Conservation (phyloP, 257 asterid species). For the Fraxinus anomala region DNA sequence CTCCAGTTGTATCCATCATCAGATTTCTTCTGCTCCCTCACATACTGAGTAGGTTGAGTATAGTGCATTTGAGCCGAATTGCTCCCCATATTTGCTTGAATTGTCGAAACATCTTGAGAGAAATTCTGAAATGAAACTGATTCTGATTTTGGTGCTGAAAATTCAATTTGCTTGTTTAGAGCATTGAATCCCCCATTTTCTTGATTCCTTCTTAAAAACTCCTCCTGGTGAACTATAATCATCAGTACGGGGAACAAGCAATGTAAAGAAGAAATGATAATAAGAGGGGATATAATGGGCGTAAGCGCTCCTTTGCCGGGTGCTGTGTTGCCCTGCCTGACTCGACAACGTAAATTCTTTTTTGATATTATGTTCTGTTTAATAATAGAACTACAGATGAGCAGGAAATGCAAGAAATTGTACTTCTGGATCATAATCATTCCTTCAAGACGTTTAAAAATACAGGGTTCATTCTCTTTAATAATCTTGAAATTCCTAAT, state of each 20-base stretch:
- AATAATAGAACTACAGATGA: too few relatives aligned
- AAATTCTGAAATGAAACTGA: slow-evolving; percentile 32
- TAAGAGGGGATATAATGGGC: neutral
- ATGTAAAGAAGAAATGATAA: neutral
- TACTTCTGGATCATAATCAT: neutral
- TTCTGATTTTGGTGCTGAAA: slow-evolving; percentile 38
- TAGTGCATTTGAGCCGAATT: slow-evolving; percentile 35
- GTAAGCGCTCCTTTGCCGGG: too few relatives aligned
- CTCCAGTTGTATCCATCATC: slow-evolving; percentile 94
- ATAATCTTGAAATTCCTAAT: neutral
- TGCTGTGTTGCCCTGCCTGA: neutral
- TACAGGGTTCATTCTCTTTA: neutral
- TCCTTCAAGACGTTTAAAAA: neutral
- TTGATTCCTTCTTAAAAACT: slow-evolving; percentile 41
- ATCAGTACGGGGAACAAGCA: slow-evolving; percentile 15
- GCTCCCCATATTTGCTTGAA: slow-evolving; percentile 38
- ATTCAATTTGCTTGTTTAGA: slow-evolving; percentile 38
- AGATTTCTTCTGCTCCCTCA: slow-evolving; percentile 68
- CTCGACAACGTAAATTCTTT: neutral
- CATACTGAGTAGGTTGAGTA: slow-evolving; percentile 53
- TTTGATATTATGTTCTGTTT: neutral
- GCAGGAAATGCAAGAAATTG: neutral
- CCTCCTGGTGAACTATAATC: slow-evolving; percentile 42
- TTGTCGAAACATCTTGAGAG: slow-evolving; percentile 26
- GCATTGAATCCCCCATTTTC: slow-evolving; percentile 29